phyloP scores from a whole-genome alignment of 2,329 filamentous ascomycete genomes.

The Monosporascus sp. region DNA sequence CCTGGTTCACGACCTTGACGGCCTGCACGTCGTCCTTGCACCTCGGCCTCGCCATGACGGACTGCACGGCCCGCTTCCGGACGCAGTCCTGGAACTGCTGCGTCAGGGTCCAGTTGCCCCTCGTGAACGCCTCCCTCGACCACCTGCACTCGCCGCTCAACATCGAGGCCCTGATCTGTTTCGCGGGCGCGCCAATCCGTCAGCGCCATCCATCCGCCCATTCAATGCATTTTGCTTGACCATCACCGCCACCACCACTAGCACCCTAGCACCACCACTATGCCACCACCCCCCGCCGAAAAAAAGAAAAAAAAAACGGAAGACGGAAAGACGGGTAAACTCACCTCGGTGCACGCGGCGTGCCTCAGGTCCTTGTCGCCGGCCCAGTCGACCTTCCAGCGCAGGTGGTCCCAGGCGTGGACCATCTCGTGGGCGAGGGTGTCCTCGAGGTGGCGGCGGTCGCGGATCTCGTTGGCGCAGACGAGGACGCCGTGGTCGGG shows the following conservation, averaged over 20 bases:
- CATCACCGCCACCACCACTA: no score
- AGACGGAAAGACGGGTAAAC: constrained; percentile 11
- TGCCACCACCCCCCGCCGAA: background rate
- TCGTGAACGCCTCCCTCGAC: constrained; percentile 75
- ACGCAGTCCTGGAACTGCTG: constrained; percentile 95
- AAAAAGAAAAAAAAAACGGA: background rate
- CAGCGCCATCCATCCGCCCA: no score
- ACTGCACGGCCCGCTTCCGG: constrained; percentile 70
- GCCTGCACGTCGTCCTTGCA: constrained; percentile 86
- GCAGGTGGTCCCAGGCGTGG: constrained; percentile 87
- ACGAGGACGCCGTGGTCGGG: constrained; percentile 82
- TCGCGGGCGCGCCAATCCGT: background rate
- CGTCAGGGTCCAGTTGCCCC: constrained; percentile 82
- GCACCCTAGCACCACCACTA: no score
- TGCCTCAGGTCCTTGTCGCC: constrained; percentile 70
- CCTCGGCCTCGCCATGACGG: constrained; percentile 69
- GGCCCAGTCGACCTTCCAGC: constrained; percentile 85
- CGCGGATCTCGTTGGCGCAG: constrained; percentile 85
- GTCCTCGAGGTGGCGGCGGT: constrained; percentile 80
- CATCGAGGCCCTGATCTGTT: constrained; percentile 83
- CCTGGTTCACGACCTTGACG: constrained; percentile 83
- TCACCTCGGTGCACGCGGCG: constrained; percentile 87
- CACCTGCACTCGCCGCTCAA: constrained; percentile 92
- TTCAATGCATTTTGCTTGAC: no score
- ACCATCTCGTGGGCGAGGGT: constrained; percentile 97